A percentile compares a stretch with the other conserved stretches of the same genome.
Conservation (phyloP, 176 grass and related monocot species). For the Carex littledalei region DNA sequence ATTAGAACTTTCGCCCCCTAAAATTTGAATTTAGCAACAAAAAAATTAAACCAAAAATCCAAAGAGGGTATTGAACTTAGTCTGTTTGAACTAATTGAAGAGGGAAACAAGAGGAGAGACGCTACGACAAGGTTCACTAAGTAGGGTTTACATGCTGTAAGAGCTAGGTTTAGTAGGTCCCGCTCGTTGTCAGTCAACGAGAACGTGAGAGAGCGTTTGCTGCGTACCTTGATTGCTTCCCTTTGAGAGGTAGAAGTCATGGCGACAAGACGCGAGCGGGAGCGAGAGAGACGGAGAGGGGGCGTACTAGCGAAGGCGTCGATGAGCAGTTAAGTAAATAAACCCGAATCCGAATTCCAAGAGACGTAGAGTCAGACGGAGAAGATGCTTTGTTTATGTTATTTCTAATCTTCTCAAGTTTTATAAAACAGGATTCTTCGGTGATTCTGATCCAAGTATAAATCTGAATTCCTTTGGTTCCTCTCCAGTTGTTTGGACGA, state of each 20-base stretch:
- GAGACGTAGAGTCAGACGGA: not conserved
- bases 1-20: constrained; percentile 93
- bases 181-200: not conserved
- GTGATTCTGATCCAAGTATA: not conserved
- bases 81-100: not conserved
- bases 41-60: not conserved
- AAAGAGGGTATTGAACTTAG: not conserved
- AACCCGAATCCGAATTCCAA: constrained; percentile 8
- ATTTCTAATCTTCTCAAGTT: not conserved
- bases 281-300: not conserved
- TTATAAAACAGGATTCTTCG: not conserved
- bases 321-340: not conserved
- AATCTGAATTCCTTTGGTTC: not conserved
- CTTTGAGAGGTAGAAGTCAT: constrained; percentile 24
- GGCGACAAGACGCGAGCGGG: not conserved
- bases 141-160: constrained; percentile 11
- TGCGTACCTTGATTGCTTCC: constrained; percentile 26
- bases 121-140: not conserved
- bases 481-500: not conserved
- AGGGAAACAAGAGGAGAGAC: not conserved
- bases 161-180: not conserved
- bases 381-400: not conserved
- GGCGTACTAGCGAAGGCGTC: not conserved
- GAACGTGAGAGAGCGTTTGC: not conserved
- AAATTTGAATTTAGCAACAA: not conserved